These are phyloP conservation scores for Westerdykella ornata DNA, from an alignment of 2,329 filamentous ascomycete genomes.

Conservation along the genomic window DNA sequence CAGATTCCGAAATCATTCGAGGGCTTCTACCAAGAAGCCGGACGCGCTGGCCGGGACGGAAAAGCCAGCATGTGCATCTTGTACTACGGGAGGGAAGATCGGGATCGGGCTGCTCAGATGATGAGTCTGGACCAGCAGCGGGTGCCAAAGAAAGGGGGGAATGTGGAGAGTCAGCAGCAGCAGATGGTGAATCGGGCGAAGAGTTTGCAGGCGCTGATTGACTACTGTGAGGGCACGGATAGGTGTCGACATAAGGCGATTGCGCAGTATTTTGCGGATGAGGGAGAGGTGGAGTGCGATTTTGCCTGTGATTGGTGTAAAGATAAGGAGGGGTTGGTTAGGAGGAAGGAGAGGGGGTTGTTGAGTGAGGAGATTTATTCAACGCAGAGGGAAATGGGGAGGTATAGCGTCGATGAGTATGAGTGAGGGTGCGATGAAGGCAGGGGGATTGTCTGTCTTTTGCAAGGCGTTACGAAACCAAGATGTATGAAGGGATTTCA, in stretches of 20 bases:
- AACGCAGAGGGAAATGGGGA: slow-evolving; percentile 42
- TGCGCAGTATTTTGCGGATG: slow-evolving; percentile 34
- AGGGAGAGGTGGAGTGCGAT: slow-evolving; percentile 36
- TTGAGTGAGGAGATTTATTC: slow-evolving; percentile 46
- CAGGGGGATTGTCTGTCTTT: too few relatives aligned
- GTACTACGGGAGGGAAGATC: slow-evolving; percentile 84
- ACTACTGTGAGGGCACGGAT: slow-evolving; percentile 72
- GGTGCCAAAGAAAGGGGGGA: slow-evolving; percentile 42
- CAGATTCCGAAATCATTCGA: slow-evolving; percentile 90
- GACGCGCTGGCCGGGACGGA: slow-evolving; percentile 81
- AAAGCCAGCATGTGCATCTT: slow-evolving; percentile 81
- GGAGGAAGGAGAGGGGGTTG: slow-evolving; percentile 40
- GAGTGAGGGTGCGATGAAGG: slow-evolving; percentile 19
- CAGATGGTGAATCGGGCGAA: slow-evolving; percentile 38
- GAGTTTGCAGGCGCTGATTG: slow-evolving; percentile 54
- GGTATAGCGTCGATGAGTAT: slow-evolving; percentile 37
- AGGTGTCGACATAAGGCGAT: slow-evolving; percentile 60
- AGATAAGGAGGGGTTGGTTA: slow-evolving; percentile 38
- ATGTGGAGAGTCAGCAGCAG: slow-evolving; percentile 27
- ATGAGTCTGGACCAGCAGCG: slow-evolving; percentile 45
- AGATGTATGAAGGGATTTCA: too few relatives aligned
- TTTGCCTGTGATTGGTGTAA: slow-evolving; percentile 48
- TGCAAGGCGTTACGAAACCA: too few relatives aligned
- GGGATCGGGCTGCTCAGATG: slow-evolving; percentile 61
- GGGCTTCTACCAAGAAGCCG: slow-evolving; percentile 92